Conservation (phyloP, 495 filamentous ascomycete species). For the Tuber indicum region DNA sequence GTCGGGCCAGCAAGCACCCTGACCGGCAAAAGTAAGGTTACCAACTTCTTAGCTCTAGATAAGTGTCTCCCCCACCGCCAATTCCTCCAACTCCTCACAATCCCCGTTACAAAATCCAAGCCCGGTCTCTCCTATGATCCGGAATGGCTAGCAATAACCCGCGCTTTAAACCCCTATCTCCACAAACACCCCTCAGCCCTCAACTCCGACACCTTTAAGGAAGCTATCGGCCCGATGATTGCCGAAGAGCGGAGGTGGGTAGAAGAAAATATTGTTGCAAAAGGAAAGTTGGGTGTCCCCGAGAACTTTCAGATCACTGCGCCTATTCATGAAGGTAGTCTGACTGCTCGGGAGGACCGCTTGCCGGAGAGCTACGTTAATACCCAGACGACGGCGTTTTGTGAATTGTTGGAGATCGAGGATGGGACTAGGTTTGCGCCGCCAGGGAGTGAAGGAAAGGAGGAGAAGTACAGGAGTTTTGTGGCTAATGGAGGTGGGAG, state of each 20-base stretch:
- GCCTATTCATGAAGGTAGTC: constrained; percentile 55
- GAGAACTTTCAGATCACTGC: constrained; percentile 72
- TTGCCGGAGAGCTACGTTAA: constrained; percentile 73
- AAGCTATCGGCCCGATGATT: constrained; percentile 16
- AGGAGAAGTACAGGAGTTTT: constrained; percentile 32
- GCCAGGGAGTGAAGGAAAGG: constrained; percentile 36
- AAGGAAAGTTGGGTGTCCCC: constrained; percentile 58
- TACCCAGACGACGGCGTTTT: constrained; percentile 71
- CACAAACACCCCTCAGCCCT: constrained; percentile 20
- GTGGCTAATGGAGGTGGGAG: constrained; percentile 38
- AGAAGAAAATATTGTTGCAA: constrained; percentile 58
- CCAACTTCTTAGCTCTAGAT: constrained; percentile 80
- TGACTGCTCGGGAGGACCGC: constrained; percentile 41
- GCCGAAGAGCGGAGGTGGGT: constrained; percentile 65
- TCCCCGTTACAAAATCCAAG: constrained; percentile 43
- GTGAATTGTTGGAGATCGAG: constrained; percentile 64
- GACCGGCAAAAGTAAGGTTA: constrained; percentile 64
- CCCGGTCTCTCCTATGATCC: constrained; percentile 68
- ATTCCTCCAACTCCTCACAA: constrained; percentile 71
- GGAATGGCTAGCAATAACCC: constrained; percentile 91
- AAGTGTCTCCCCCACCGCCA: constrained; percentile 71
- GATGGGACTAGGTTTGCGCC: constrained; percentile 58
- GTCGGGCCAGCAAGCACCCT: constrained; percentile 42
- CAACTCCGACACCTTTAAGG: constrained; percentile 10
- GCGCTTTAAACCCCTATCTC: constrained; percentile 58